These are phyloP conservation scores for Chlorella sp. DNA, from an alignment of 139 green algal species.

Conservation along the genomic window DNA sequence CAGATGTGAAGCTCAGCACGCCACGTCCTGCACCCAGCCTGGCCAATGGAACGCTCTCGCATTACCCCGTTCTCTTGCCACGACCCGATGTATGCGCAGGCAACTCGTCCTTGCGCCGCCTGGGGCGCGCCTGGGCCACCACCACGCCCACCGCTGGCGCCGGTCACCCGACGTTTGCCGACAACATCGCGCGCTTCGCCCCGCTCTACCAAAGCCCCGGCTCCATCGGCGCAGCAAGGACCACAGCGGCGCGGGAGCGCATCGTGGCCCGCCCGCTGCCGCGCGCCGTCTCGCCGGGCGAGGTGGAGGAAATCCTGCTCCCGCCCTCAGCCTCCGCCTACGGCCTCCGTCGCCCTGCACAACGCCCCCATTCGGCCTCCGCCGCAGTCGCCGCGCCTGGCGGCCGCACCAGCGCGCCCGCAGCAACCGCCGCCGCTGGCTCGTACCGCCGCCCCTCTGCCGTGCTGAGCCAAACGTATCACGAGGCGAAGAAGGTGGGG, in stretches of 20 bases:
- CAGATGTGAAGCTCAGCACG: too few species aligned
- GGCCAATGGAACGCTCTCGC: too few species aligned
- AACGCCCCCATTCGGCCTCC: too few species aligned
- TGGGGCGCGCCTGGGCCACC: slow-evolving; percentile 28
- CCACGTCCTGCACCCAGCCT: too few species aligned
- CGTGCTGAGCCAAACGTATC: background rate
- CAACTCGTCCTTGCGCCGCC: slow-evolving; percentile 6
- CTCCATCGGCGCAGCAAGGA: background rate
- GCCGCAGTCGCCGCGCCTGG: too few species aligned
- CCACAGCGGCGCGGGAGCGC: background rate
- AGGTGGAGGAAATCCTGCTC: background rate
- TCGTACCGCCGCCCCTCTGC: background rate
- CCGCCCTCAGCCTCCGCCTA: background rate
- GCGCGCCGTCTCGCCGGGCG: background rate
- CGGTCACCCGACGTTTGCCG: slow-evolving; percentile 15
- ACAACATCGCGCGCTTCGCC: slow-evolving; percentile 19
- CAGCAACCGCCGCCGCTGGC: background rate
- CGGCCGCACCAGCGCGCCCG: too few species aligned
- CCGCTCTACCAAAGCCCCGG: background rate
- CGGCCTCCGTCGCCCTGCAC: too few species aligned
- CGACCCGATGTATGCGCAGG: too few species aligned
- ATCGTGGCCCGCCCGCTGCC: background rate
- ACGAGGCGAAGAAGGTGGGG: background rate
- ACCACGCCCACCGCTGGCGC: slow-evolving; percentile 18
- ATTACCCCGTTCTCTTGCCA: too few species aligned